Evolutionary conservation across 2,329 filamentous ascomycete species (phyloP).

Genomic region (Aspergillus fumigatiaffinis): DNA sequence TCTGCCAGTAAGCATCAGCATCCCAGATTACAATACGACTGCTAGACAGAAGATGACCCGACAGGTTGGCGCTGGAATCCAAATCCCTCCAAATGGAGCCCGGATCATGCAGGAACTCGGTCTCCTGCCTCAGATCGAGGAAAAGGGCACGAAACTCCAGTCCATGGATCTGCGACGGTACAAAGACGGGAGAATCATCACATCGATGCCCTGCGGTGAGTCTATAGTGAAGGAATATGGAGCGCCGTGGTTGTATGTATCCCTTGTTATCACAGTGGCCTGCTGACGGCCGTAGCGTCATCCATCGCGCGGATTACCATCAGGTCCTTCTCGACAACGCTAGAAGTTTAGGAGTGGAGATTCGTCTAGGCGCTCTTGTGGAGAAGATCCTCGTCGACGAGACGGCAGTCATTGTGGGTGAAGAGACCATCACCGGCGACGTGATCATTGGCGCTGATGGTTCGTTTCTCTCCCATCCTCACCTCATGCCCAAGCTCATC

Average conservation of each 20-base stretch:
- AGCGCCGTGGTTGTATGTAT: slow-evolving; percentile 22
- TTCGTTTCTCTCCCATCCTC: not conserved
- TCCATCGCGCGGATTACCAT: slow-evolving; percentile 19
- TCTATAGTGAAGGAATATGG: slow-evolving; percentile 18
- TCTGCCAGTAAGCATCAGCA: not conserved
- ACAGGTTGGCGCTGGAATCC: slow-evolving; percentile 25
- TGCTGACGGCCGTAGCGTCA: slow-evolving; percentile 9
- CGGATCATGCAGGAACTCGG: slow-evolving; percentile 16
- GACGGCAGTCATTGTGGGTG: slow-evolving; percentile 3
- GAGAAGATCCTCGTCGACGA: slow-evolving; percentile 4
- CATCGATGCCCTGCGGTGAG: slow-evolving; percentile 18
- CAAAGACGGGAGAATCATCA: slow-evolving; percentile 14
- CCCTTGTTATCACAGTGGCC: not conserved
- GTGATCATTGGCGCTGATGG: slow-evolving; percentile 18
- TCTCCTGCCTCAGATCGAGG: slow-evolving; percentile 10
- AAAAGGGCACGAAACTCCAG: slow-evolving; percentile 7
- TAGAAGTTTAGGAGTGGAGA: slow-evolving; percentile 6
- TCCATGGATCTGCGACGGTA: slow-evolving; percentile 18
- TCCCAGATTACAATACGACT: not conserved
- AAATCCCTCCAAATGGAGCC: slow-evolving; percentile 26
- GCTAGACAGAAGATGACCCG: not conserved
- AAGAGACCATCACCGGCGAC: slow-evolving; percentile 11
- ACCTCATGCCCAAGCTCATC: not conserved
- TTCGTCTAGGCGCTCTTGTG: slow-evolving; percentile 7
- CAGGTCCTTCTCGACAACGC: slow-evolving; percentile 15